These are phyloP conservation scores for Coccinonectria pachysandricola DNA, from an alignment of 2,329 filamentous ascomycete species.

Conservation along the genomic window DNA sequence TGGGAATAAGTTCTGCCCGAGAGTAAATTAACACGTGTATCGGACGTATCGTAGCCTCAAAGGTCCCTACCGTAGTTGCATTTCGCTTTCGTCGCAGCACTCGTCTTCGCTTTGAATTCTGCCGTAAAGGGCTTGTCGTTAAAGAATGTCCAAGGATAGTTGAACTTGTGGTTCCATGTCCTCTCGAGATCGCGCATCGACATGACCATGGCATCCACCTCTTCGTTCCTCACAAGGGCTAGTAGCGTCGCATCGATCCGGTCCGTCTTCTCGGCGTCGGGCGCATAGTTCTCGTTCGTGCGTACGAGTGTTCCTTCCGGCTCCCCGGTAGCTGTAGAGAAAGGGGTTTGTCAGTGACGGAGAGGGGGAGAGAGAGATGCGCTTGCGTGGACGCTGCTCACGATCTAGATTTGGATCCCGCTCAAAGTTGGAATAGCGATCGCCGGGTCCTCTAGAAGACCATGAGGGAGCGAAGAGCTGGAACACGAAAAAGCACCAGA, in stretches of 20 bases:
- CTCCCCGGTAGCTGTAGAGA: slow-evolving; percentile 63
- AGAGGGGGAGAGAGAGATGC: slow-evolving; percentile 1
- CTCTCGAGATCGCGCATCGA: slow-evolving; percentile 87
- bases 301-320: slow-evolving; percentile 67
- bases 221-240: slow-evolving; percentile 84
- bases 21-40: too few species aligned
- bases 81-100: slow-evolving; percentile 77
- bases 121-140: slow-evolving; percentile 90
- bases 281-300: slow-evolving; percentile 66
- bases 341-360: slow-evolving; percentile 7
- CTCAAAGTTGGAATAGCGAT: slow-evolving; percentile 48
- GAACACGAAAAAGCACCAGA: slow-evolving; percentile 72
- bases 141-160: slow-evolving; percentile 99
- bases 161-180: slow-evolving; percentile 98
- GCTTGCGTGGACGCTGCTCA: slow-evolving; percentile 38
- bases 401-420: slow-evolving; percentile 81
- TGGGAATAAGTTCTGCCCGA: slow-evolving; percentile 76
- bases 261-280: slow-evolving; percentile 62
- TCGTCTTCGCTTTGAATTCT: slow-evolving; percentile 80
- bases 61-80: slow-evolving; percentile 61
- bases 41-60: too few species aligned
- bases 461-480: slow-evolving; percentile 56
- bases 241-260: slow-evolving; percentile 91
- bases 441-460: slow-evolving; percentile 30
- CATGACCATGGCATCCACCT: slow-evolving; percentile 71